These are phyloP conservation scores for Leccinum griseonigrum DNA, from an alignment of 1,284 basidiomycete genomes.

Conservation along the genomic window DNA sequence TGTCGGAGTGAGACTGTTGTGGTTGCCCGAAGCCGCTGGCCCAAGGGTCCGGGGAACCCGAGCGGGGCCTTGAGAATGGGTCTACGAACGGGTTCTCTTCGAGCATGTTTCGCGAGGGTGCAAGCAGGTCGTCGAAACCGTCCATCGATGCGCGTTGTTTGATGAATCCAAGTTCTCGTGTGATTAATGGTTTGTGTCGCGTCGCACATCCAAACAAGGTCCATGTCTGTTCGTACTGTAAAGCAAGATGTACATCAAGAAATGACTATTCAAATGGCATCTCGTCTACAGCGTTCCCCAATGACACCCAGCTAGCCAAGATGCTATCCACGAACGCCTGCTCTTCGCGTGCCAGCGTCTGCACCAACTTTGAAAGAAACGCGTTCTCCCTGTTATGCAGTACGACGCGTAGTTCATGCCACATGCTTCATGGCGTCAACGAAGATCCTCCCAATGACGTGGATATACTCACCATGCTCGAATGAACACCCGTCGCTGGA, in stretches of 20 bases:
- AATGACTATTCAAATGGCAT: slow-evolving; percentile 77
- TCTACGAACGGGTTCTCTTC: slow-evolving; percentile 78
- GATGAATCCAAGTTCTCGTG: not conserved
- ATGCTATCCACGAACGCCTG: slow-evolving; percentile 61
- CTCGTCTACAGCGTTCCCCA: slow-evolving; percentile 65
- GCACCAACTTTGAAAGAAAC: slow-evolving; percentile 70
- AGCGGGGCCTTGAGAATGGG: slow-evolving; percentile 60
- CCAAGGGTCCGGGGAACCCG: slow-evolving; percentile 78
- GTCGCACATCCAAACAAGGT: slow-evolving; percentile 14
- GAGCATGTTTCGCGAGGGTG: slow-evolving; percentile 56
- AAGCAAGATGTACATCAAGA: slow-evolving; percentile 14
- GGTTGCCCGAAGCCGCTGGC: slow-evolving; percentile 40
- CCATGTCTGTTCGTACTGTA: slow-evolving; percentile 8
- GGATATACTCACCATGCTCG: slow-evolving; percentile 64
- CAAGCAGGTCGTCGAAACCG: slow-evolving; percentile 75
- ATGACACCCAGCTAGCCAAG: slow-evolving; percentile 67
- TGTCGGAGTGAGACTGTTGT: slow-evolving; percentile 19
- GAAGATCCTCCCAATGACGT: not conserved
- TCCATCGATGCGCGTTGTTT: slow-evolving; percentile 43
- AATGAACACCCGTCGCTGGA: slow-evolving; percentile 79
- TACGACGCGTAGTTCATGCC: slow-evolving; percentile 88
- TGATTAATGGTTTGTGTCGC: not conserved
- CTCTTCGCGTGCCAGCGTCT: slow-evolving; percentile 72
- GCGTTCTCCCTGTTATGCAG: slow-evolving; percentile 86
- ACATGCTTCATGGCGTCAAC: slow-evolving; percentile 56